Evolutionary conservation across 129 eudicot species (phyloP), one percentile per base, ranked within the genome.

Genomic region (Centaurea solstitialis): DNA sequence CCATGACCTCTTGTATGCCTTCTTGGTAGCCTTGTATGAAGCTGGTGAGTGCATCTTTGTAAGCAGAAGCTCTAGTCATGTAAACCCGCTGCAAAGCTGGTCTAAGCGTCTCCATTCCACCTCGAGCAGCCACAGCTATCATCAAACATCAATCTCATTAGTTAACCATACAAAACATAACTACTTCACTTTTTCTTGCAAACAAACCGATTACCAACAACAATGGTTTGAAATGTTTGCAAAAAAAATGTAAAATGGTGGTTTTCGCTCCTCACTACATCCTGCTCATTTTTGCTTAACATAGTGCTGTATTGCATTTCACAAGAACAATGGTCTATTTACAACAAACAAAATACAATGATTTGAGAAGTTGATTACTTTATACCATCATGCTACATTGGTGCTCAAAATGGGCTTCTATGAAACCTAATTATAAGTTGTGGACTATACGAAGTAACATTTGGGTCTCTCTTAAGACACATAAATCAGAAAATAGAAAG

Each of bases 51-150:
- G 91, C 98, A 82, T 94, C 97, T 84, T 84, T 88, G 69, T 90
- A 94, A 20, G 98, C 93, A 78, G 96, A 90, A 74, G 93, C 96
- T 87, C 93, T 73, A 39, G 92, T 93, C 97, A 93, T 88, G 86
- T 93, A 93, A 72, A 93, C 89, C 24, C 90, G 89, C 79, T 93
- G 95, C 80, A 92, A 76, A 67, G 92, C 97, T 23, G 98, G 98
- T 84, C 91, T 88, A 76, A 94, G 91, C 5, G 95, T 87, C 88
- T 94, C 97, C 96, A 94, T 89, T 73, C 98, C 94, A 64, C 98
- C 98, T 81, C 88, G 85, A 24, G 98, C 96, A 88, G 96, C 98
- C 20, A 88, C 89, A 53, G 97, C 97, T 94, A 57, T 72, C 72
- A 47, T 47, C 24, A 59, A 26, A 26, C 30, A 26, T 26, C 30